Conservation (phyloP, 1,139 yeast species). For the Yamadazyma mexicana region DNA sequence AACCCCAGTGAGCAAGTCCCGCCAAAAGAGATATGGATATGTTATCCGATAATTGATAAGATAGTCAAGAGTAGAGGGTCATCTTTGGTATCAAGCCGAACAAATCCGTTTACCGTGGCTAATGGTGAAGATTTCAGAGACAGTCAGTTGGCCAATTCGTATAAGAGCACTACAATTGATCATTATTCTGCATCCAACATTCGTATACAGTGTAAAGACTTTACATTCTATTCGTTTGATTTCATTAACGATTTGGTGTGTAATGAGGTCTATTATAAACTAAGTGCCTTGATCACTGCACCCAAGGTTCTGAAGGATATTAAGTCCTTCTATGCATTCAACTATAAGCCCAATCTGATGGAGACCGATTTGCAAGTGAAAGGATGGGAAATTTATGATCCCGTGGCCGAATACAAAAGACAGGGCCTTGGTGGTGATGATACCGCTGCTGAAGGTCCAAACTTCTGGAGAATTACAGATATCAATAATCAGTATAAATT, state of each 20-base stretch:
- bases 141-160: constrained; percentile 14
- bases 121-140: constrained; percentile 12
- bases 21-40: constrained; percentile 80
- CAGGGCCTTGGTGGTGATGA: constrained; percentile 43
- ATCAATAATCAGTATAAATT: constrained; percentile 67
- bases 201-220: constrained; percentile 80
- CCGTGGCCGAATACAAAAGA: constrained; percentile 64
- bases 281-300: constrained; percentile 58
- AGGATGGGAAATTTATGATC: constrained; percentile 75
- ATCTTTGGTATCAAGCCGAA: constrained; percentile 26
- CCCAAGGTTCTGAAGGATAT: constrained; percentile 32
- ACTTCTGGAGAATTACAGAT: constrained; percentile 67
- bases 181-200: constrained; percentile 55
- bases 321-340: constrained; percentile 51
- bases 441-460: constrained; percentile 2
- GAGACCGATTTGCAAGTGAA: constrained; percentile 60
- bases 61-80: constrained; percentile 62
- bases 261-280: constrained; percentile 68
- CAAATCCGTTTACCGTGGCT: constrained; percentile 8
- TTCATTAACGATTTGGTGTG: constrained; percentile 62
- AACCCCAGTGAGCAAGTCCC: constrained; percentile 11
- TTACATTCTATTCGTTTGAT: constrained; percentile 79
- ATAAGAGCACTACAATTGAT: constrained; percentile 23
- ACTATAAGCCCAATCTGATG: constrained; percentile 50
- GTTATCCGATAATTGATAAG: constrained; percentile 81